These are phyloP conservation scores for Aspergillus ochraceus DNA, from an alignment of 2,329 filamentous ascomycete genomes.

Conservation along the genomic window DNA sequence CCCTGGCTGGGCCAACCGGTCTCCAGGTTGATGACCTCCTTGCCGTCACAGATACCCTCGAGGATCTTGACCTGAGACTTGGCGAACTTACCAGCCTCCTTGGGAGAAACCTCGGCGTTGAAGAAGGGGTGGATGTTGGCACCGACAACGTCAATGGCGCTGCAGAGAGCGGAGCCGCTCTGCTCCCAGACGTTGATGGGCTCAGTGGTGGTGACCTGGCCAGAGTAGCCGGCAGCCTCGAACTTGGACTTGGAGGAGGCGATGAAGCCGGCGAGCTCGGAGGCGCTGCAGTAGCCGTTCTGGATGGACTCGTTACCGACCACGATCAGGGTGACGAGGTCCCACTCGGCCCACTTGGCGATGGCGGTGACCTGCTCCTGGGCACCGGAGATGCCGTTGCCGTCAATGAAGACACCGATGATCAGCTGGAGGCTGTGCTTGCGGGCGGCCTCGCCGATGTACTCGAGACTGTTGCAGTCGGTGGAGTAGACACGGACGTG, in stretches of 20 bases:
- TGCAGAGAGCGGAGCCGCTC: conserved; percentile 64
- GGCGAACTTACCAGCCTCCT: conserved; percentile 74
- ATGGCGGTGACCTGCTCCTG: conserved; percentile 73
- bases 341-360: conserved; percentile 70
- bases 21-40: conserved; percentile 80
- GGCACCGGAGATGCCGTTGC: conserved; percentile 60
- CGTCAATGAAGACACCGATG: conserved; percentile 81
- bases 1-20: conserved; percentile 82
- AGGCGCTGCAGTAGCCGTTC: conserved; percentile 65
- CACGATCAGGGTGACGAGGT: conserved; percentile 74
- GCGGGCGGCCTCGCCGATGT: conserved; percentile 69
- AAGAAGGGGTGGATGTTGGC: conserved; percentile 95
- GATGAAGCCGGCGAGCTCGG: conserved; percentile 71
- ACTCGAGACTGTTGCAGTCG: conserved; percentile 79
- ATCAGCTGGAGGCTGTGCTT: conserved; percentile 74
- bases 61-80: conserved; percentile 70
- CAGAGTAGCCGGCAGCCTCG: conserved; percentile 65
- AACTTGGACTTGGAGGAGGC: conserved; percentile 64
- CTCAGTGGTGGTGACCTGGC: conserved; percentile 81
- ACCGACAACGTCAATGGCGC: conserved; percentile 72
- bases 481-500: conserved; percentile 84
- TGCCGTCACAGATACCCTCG: conserved; percentile 67
- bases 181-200: conserved; percentile 74
- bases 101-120: conserved; percentile 67
- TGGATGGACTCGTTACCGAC: conserved; percentile 91